These are phyloP conservation scores for barley (Hordeum vulgare) DNA, from an alignment of 176 grass and related monocot species.

Conservation along the genomic window MorexV3_pseudomolecules_assembly NC_058523.1:138179439-138179938, in stretches of 20 bases:
- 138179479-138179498: too few relatives aligned
- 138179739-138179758: background rate
- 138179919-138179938: background rate
- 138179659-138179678: too few relatives aligned
- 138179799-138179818: background rate
- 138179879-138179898: background rate
- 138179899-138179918: too few relatives aligned
- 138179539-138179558: background rate
- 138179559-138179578: background rate
- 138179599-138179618: too few relatives aligned
- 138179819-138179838: background rate
- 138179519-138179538: background rate
- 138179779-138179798: background rate
- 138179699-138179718: background rate
- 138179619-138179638: too few relatives aligned
- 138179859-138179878: background rate
- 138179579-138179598: background rate
- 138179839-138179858: background rate
- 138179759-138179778: background rate
- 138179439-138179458: conserved; percentile 28
- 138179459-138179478: conserved; percentile 1
- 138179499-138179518: too few relatives aligned
- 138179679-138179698: too few relatives aligned
- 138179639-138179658: too few relatives aligned
- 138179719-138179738: background rate